A percentile compares a stretch with the other conserved stretches of the same genome.
Conservation (phyloP, 306 rosid genomes). For the Cyclanthera cordifolia region DNA sequence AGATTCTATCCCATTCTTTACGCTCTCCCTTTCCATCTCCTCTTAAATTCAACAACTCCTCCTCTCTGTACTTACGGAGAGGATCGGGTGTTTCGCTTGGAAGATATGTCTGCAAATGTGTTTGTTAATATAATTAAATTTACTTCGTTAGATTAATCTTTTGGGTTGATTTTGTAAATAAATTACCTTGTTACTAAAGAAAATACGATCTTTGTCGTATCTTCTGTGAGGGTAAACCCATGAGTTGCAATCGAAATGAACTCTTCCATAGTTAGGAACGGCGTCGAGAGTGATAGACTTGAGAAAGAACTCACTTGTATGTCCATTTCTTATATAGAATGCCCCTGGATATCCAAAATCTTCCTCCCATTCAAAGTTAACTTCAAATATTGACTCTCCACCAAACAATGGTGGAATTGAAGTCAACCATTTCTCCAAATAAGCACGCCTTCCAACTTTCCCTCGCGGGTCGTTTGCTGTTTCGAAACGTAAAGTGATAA, state of each 20-base stretch:
- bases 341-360: slow-evolving; percentile 60
- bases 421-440: slow-evolving; percentile 44
- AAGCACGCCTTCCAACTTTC: slow-evolving; percentile 42
- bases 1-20: neutral
- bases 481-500: too few species aligned
- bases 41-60: too few species aligned
- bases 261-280: slow-evolving; percentile 46
- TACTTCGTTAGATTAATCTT: too few species aligned
- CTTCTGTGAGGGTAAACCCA: slow-evolving; percentile 38
- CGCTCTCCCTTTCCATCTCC: neutral
- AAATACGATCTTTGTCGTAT: neutral
- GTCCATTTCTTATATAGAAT: slow-evolving; percentile 46
- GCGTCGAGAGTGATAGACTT: too few species aligned
- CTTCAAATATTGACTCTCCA: slow-evolving; percentile 36
- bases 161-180: too few species aligned
- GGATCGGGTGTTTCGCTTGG: too few species aligned
- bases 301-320: slow-evolving; percentile 56
- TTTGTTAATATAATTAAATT: too few species aligned
- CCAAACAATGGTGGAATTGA: slow-evolving; percentile 29
- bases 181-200: neutral
- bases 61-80: too few species aligned
- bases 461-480: slow-evolving; percentile 42
- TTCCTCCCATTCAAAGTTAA: slow-evolving; percentile 57
- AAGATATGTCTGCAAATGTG: too few species aligned
- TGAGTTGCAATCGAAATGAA: slow-evolving; percentile 72